Base-by-base conservation (phyloP, 1,284 basidiomycete genomes). In the Trichosporon faecale region DNA sequence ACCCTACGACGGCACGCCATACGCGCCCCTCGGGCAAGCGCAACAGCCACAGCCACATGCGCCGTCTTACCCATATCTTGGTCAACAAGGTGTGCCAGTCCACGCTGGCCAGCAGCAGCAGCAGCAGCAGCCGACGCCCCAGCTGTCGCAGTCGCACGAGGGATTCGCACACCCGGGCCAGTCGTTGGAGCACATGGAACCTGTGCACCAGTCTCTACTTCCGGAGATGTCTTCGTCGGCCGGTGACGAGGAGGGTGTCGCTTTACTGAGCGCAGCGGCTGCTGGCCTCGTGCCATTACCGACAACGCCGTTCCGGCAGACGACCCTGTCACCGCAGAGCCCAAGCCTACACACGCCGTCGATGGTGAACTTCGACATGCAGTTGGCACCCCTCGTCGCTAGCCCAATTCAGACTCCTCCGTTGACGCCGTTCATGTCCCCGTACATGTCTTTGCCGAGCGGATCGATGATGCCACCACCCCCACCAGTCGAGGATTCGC, bases 321-420 rank as follows among this genome's bases (percentile, higher is more conserved):
- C 57, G 29, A 61, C 57, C 16, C 29, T 61, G 27, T 33, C 57
- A 5, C 57, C 57, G 18, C 57, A 61, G 29, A 61, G 57, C 29
- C 57, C 57, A 3, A 33, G 57, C 18, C 29, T 61, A 29, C 27
- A 61, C 29, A 61, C 57, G 18, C 57, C 57, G 4, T 61, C 57
- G 5, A 61, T 61, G 57, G 57, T 33, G 11, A 61, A 61, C 29
- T 33, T 61, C 57, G 57, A 61, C 57, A 61, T 61, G 57, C 57
- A 31, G 29, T 27, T 61, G 29, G 57, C 57, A 18, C 57, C 57
- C 12, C 57, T 61, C 12, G 29, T 31, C 7, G 7, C 57, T 8
- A 61, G 57, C n/a, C 57, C 57, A 7, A 61, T 61, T 9, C 57
- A 61, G 57, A 61, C 57, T 3, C 57, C 57, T 2, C 57, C 57